Percentiles rank a stretch among this genome's conserved stretches.
phyloP scores from a whole-genome alignment of 805 yeast species.

The Cyberlindnera maclurae region DNA sequence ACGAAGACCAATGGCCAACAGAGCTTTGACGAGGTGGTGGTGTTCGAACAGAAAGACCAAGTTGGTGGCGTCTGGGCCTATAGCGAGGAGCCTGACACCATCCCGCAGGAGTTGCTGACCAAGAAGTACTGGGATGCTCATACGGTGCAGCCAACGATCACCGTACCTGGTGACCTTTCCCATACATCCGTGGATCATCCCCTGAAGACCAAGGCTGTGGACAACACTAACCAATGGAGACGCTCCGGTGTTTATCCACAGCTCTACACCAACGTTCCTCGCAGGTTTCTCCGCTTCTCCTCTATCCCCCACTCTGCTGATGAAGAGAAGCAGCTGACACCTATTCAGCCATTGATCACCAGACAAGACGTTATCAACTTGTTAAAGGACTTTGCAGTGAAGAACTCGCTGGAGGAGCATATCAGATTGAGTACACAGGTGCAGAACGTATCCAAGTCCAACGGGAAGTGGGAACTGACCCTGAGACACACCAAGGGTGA shows the following conservation, averaged over 20 bases:
- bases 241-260: slow-evolving; percentile 19
- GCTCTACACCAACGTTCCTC: slow-evolving; percentile 33
- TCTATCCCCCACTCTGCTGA: slow-evolving; percentile 6
- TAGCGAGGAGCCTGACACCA: slow-evolving; percentile 18
- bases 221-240: slow-evolving; percentile 6
- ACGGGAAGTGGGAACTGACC: slow-evolving; percentile 26
- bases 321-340: not conserved
- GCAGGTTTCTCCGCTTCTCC: slow-evolving; percentile 27
- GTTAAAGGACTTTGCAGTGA: slow-evolving; percentile 2
- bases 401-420: slow-evolving; percentile 1
- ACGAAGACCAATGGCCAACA: slow-evolving; percentile 20
- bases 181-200: not conserved
- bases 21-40: slow-evolving; percentile 24
- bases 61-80: slow-evolving; percentile 38
- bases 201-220: not conserved
- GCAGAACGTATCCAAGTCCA: slow-evolving; percentile 9
- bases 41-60: slow-evolving; percentile 32
- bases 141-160: slow-evolving; percentile 4
- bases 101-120: not conserved
- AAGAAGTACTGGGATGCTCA: slow-evolving; percentile 7
- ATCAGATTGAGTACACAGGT: slow-evolving; percentile 7
- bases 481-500: slow-evolving; percentile 14
- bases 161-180: slow-evolving; percentile 1
- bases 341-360: slow-evolving; percentile 3
- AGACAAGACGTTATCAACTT: slow-evolving; percentile 1